A percentile compares a stretch with the other conserved stretches of the same genome.
Evolutionary conservation across 257 asterid species (phyloP).

Genomic region (Avicennia marina): DNA sequence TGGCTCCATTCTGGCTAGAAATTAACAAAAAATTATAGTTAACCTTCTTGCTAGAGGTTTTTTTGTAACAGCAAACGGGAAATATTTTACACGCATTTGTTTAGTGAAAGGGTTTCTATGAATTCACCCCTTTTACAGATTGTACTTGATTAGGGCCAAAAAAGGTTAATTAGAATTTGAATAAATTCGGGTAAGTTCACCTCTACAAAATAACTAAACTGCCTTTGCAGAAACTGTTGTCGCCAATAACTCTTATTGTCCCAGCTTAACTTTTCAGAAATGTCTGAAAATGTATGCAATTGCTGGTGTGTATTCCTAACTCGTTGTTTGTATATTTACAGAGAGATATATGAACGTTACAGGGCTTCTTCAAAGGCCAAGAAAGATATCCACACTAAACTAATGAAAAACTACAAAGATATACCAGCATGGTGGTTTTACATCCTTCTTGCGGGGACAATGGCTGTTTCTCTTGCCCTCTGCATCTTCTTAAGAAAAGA

Average conservation of each 20-base stretch:
- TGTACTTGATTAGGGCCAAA: background rate
- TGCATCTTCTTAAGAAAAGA: conserved; percentile 51
- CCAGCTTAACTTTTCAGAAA: background rate
- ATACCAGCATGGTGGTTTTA: conserved; percentile 75
- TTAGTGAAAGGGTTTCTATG: background rate
- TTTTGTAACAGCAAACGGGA: background rate
- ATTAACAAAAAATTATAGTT: background rate
- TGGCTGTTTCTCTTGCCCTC: conserved; percentile 38
- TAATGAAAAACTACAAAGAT: conserved; percentile 60
- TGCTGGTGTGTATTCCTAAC: background rate
- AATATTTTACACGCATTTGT: background rate
- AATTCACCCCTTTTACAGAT: background rate
- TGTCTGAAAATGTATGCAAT: background rate
- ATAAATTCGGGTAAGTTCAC: background rate
- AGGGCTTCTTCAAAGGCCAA: conserved; percentile 52
- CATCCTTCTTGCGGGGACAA: conserved; percentile 42
- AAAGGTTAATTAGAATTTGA: background rate
- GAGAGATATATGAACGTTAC: conserved; percentile 57
- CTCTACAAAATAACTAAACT: no score
- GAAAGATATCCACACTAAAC: conserved; percentile 53
- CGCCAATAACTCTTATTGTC: background rate
- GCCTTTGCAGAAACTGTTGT: background rate
- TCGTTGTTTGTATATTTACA: conserved; percentile 14
- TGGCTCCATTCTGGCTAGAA: background rate
- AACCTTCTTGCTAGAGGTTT: background rate